These are phyloP conservation scores for Mycocentrospora acerina DNA, from an alignment of 2,329 filamentous ascomycete species.

Conservation along the genomic window DNA sequence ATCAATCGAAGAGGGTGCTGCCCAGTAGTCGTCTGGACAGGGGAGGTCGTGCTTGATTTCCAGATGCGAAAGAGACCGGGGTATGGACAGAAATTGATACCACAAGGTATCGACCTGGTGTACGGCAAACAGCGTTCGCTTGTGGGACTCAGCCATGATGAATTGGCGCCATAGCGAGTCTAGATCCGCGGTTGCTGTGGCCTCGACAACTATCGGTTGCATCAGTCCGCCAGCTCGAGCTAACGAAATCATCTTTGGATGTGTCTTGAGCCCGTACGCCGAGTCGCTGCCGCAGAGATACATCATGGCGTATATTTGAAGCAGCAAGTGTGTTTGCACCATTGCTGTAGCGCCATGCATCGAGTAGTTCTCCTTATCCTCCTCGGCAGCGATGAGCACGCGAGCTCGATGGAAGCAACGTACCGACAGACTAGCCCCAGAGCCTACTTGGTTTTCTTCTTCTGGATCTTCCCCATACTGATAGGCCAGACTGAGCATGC, in stretches of 20 bases:
- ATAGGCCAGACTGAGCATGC: constrained; percentile 19
- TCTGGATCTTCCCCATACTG: constrained; percentile 22
- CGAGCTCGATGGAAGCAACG: constrained; percentile 18
- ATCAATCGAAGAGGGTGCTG: constrained; percentile 13
- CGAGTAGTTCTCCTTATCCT: constrained; percentile 4
- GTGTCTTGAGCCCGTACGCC: constrained; percentile 20
- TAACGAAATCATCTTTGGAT: constrained; percentile 21
- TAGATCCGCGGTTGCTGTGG: constrained; percentile 12
- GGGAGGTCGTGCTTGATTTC: constrained; percentile 26
- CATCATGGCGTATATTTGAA: constrained; percentile 20
- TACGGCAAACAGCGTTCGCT: constrained; percentile 20
- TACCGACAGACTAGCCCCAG: constrained; percentile 9
- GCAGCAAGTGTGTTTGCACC: constrained; percentile 20
- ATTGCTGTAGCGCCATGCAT: constrained; percentile 3
- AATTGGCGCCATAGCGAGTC: constrained; percentile 19
- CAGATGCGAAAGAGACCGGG: constrained; percentile 23
- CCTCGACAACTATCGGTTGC: constrained; percentile 10
- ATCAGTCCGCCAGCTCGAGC: constrained; percentile 19
- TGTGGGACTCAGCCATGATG: constrained; percentile 11
- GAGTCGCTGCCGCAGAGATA: constrained; percentile 18
- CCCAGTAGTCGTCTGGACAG: constrained; percentile 19
- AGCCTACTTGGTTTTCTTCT: constrained; percentile 6
- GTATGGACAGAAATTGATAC: constrained; percentile 26
- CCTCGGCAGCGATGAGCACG: constrained; percentile 10
- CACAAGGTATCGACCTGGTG: constrained; percentile 24